Evolutionary conservation across 805 yeast genomes (phyloP), one percentile per base, ranked within the genome.

Genomic region (Yamadazyma paraphyllophila): DNA sequence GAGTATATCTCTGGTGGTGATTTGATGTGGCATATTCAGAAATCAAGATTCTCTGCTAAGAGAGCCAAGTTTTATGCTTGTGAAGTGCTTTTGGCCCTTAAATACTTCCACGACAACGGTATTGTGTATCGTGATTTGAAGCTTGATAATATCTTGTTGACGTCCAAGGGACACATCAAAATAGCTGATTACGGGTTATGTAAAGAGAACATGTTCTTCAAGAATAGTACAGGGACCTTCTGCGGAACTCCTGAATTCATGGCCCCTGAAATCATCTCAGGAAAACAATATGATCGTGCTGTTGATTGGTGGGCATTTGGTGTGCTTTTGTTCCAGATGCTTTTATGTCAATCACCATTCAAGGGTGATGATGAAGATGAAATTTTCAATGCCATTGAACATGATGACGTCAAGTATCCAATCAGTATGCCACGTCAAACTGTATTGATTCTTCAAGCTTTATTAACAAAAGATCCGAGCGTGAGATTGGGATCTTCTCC

Each of bases 221-320:
- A 89, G 10, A 81, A 78, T 55, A 88, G 91, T 14, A 94, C 97
- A 0, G 83, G 88, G 4, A 94, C 99, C 0, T 94, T 92, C 72
- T 94, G 99, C 73, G 99, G 99, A 56, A 94, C 99, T 2, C 99
- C 99, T 0, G 99, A 94, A 65, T 88, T 94, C 56, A 94, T 94
- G 96, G 99, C 99, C 1, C 99, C 99, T 0, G 99, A 94, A 66
- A 92, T 94, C 54, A 74, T 94, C 60, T 83, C 88, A 52, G 98
- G 94, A 44, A 96, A 91, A 65, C 86, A 83, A 48, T 94, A 94
- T 60, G 94, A 90, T 43, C 82, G 96, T 60, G 86, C 94, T 33
- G 99, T 94, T 44, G 99, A 94, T 68, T 94, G 99, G 99, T 94
- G 99, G 99, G 98, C 99, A 1, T 89, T 91, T 74, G 99, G 99